Percentiles rank a stretch among this genome's conserved stretches.
These are phyloP conservation scores for Entomortierella beljakovae DNA, from an alignment of 192 early-diverging fungal species.

Conservation along the genomic window DNA sequence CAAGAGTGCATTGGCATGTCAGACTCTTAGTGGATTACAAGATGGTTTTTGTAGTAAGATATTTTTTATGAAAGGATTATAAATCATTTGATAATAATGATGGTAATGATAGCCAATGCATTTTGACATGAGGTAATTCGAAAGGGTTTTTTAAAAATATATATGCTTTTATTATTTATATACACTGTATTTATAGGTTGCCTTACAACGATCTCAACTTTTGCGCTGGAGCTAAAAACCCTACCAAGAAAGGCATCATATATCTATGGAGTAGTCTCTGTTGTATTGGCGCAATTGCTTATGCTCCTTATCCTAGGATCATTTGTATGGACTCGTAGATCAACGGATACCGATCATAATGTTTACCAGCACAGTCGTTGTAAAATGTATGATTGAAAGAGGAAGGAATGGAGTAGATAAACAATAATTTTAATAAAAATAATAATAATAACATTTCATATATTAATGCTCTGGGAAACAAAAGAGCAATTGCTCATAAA, in stretches of 20 bases:
- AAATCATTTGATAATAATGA: no score
- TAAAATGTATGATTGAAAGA: slow-evolving; percentile 8
- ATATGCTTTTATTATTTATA: no score
- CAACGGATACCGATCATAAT: slow-evolving; percentile 5
- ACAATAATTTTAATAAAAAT: no score
- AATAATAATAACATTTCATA: neutral
- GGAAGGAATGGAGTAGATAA: no score
- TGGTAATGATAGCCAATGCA: no score
- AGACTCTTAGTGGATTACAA: slow-evolving; percentile 53
- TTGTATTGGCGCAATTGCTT: slow-evolving; percentile 43
- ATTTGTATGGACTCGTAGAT: slow-evolving; percentile 56
- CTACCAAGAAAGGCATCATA: slow-evolving; percentile 44
- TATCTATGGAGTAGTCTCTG: slow-evolving; percentile 43
- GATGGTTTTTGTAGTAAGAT: slow-evolving; percentile 70
- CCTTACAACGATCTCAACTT: slow-evolving; percentile 57
- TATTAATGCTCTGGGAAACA: no score
- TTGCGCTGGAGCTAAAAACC: slow-evolving; percentile 51
- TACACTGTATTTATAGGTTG: slow-evolving; percentile 45
- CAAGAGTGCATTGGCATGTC: slow-evolving; percentile 41
- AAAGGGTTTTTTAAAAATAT: no score
- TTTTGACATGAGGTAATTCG: no score
- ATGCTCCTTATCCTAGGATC: slow-evolving; percentile 59
- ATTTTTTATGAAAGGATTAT: neutral
- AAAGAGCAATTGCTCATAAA: no score
- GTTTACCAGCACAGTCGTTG: slow-evolving; percentile 11